phyloP scores from a whole-genome alignment of 179 eudicot genomes.

The Nepenthes alata region DNA sequence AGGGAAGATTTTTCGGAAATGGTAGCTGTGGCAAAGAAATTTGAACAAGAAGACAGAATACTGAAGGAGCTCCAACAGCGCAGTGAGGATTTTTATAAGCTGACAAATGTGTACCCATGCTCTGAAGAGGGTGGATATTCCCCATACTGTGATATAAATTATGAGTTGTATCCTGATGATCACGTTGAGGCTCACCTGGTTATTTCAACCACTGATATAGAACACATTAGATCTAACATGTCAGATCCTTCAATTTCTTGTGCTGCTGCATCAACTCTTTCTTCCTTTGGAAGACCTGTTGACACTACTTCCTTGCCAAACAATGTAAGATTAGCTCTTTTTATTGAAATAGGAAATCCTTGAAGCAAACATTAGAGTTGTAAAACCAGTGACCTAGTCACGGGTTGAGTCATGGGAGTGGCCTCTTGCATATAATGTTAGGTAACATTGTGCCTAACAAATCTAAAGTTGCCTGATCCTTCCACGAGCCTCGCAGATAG shows the following conservation, averaged over 20 bases:
- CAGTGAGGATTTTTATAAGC: slow-evolving; percentile 29
- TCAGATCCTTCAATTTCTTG: slow-evolving; percentile 40
- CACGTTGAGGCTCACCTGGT: slow-evolving; percentile 13
- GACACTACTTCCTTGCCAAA: slow-evolving; percentile 8
- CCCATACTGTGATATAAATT: slow-evolving; percentile 54
- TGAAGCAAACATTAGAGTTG: not conserved
- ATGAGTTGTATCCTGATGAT: slow-evolving; percentile 16
- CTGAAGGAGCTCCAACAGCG: slow-evolving; percentile 29
- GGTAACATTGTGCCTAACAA: too few relatives aligned
- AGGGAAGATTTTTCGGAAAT: slow-evolving; percentile 61
- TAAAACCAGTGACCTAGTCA: too few relatives aligned
- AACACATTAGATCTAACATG: slow-evolving; percentile 14
- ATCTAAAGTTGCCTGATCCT: too few relatives aligned
- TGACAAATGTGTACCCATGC: slow-evolving; percentile 25
- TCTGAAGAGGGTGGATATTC: slow-evolving; percentile 45
- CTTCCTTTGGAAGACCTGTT: slow-evolving; percentile 21
- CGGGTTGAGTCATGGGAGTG: too few relatives aligned
- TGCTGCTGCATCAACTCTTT: slow-evolving; percentile 46
- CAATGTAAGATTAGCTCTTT: slow-evolving; percentile 32
- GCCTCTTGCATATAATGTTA: too few relatives aligned
- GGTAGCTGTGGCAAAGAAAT: slow-evolving; percentile 70
- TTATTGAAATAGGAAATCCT: not conserved
- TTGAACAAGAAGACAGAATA: slow-evolving; percentile 59
- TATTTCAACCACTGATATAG: slow-evolving; percentile 9
- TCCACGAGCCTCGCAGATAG: too few relatives aligned